phyloP scores from a whole-genome alignment of 441 rosid genomes.

The Capsella rubella region DNA sequence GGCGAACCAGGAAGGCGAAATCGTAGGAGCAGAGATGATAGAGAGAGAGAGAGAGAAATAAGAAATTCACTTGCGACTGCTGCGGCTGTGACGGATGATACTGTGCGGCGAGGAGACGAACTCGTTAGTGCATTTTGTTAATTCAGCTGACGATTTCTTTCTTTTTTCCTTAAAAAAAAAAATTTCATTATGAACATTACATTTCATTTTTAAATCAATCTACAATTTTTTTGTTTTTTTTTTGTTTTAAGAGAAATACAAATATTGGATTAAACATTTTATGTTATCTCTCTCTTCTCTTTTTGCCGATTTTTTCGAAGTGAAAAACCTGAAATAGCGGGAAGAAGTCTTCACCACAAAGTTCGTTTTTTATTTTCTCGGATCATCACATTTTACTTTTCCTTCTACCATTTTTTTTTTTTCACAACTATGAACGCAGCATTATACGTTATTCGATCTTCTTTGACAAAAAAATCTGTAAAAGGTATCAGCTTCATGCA shows the following conservation, averaged over 20 bases:
- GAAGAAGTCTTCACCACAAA: slow-evolving; percentile 47
- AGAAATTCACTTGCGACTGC: slow-evolving; percentile 15
- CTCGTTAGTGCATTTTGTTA: slow-evolving; percentile 27
- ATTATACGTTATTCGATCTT: slow-evolving; percentile 1
- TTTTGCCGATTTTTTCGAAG: slow-evolving; percentile 2
- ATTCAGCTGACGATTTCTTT: neutral
- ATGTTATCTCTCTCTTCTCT: neutral
- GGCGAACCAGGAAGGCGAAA: neutral
- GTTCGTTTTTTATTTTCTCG: slow-evolving; percentile 45
- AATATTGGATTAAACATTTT: neutral
- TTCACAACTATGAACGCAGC: slow-evolving; percentile 18
- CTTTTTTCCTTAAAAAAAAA: no score
- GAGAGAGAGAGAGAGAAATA: neutral
- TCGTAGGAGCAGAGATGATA: neutral
- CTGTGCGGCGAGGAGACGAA: slow-evolving; percentile 28
- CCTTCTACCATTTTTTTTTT: slow-evolving; percentile 13
- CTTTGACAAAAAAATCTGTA: slow-evolving; percentile 25
- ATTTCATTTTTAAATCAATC: neutral
- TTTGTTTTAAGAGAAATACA: neutral
- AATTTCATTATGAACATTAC: neutral
- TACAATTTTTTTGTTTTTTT: neutral
- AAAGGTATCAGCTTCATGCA: slow-evolving; percentile 36
- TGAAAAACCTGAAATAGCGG: slow-evolving; percentile 44
- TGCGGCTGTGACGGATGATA: neutral
- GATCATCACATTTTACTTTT: slow-evolving; percentile 46